These are phyloP conservation scores for Penicillium waksmanii DNA, from an alignment of 495 filamentous ascomycete genomes.

Conservation along the genomic window DNA sequence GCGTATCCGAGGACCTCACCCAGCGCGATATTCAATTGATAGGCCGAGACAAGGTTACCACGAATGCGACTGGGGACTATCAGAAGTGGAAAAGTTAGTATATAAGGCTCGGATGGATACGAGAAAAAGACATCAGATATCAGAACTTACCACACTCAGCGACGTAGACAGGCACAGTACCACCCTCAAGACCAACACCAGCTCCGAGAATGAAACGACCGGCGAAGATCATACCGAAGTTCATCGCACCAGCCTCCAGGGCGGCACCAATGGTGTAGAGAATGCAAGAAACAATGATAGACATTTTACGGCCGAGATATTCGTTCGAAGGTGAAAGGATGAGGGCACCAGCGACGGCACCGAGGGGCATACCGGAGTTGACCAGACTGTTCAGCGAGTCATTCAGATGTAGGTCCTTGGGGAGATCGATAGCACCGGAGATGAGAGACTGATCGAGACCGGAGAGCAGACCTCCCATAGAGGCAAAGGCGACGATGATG, in stretches of 20 bases:
- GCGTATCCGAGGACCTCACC: conserved; percentile 67
- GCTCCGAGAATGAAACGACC: conserved; percentile 62
- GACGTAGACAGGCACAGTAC: conserved; percentile 64
- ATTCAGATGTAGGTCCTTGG: conserved; percentile 47
- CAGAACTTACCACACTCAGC: conserved; percentile 45
- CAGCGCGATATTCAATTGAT: conserved; percentile 66
- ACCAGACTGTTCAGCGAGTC: conserved; percentile 54
- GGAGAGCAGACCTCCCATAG: conserved; percentile 63
- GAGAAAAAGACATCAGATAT: background rate
- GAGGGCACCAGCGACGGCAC: conserved; percentile 62
- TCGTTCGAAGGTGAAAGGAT: conserved; percentile 61
- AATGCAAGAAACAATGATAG: conserved; percentile 61
- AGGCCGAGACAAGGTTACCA: conserved; percentile 64
- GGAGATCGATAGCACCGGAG: conserved; percentile 59
- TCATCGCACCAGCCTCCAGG: conserved; percentile 60
- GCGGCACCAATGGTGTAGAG: conserved; percentile 63
- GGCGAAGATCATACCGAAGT: conserved; percentile 63
- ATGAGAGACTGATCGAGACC: conserved; percentile 66
- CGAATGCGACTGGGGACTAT: conserved; percentile 54
- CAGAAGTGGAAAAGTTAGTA: conserved; percentile 35
- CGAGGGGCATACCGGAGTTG: conserved; percentile 62
- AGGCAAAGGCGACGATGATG: conserved; percentile 64
- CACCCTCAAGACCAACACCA: conserved; percentile 63
- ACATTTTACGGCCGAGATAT: conserved; percentile 58
- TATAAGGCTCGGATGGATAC: background rate